These are phyloP conservation scores for Penicillium paradoxum DNA, from an alignment of 495 filamentous ascomycete species.

Conservation along the genomic window DNA sequence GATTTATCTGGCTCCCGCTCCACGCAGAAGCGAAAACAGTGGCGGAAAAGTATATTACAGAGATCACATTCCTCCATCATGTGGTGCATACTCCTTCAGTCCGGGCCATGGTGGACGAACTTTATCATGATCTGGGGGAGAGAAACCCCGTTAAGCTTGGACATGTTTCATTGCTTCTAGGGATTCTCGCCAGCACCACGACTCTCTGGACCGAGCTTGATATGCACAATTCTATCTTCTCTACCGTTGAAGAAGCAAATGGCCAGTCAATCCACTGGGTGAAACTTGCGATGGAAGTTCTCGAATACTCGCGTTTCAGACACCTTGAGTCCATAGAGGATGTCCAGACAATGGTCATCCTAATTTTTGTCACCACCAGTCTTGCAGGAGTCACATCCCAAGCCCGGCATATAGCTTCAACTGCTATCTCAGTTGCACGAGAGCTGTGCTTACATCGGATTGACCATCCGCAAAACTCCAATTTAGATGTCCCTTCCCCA, in stretches of 20 bases:
- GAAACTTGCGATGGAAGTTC: slow-evolving; percentile 31
- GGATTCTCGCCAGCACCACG: slow-evolving; percentile 40
- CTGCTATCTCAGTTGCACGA: slow-evolving; percentile 29
- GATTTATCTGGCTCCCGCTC: slow-evolving; percentile 36
- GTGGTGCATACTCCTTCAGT: slow-evolving; percentile 37
- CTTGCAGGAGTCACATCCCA: slow-evolving; percentile 36
- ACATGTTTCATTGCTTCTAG: slow-evolving; percentile 37
- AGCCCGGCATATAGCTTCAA: slow-evolving; percentile 28
- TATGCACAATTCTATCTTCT: slow-evolving; percentile 22
- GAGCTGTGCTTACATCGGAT: slow-evolving; percentile 40
- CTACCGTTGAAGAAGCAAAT: slow-evolving; percentile 27
- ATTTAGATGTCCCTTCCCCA: slow-evolving; percentile 9
- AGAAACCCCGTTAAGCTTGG: slow-evolving; percentile 23
- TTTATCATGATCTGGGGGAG: slow-evolving; percentile 28
- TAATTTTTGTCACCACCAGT: slow-evolving; percentile 34
- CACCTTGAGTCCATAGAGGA: slow-evolving; percentile 33
- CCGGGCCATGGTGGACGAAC: slow-evolving; percentile 28
- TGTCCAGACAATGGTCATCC: slow-evolving; percentile 40
- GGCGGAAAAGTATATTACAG: slow-evolving; percentile 37
- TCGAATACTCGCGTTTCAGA: slow-evolving; percentile 31
- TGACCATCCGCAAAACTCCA: slow-evolving; percentile 28
- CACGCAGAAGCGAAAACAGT: slow-evolving; percentile 35
- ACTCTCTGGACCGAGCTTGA: slow-evolving; percentile 33
- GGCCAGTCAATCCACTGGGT: slow-evolving; percentile 31
- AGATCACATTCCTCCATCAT: slow-evolving; percentile 38